Evolutionary conservation across 2,329 filamentous ascomycete species (phyloP).

Genomic region (Colletotrichum karsti): DNA sequence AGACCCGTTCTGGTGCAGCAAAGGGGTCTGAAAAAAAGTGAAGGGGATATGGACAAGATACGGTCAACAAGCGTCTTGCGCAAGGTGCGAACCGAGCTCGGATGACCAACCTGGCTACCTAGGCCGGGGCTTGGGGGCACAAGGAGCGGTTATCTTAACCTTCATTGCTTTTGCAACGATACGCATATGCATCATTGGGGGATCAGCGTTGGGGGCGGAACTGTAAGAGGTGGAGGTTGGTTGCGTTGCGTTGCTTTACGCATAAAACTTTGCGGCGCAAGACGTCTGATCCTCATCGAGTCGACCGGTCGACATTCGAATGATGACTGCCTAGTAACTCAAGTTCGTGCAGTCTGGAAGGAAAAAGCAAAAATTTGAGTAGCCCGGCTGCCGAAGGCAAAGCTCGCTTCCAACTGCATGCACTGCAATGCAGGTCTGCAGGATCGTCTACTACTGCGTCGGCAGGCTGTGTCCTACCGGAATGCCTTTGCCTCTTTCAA

Average conservation of each 20-base stretch:
- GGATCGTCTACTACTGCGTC: not conserved
- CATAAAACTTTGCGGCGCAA: not conserved
- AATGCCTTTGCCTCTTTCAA: constrained; percentile 2
- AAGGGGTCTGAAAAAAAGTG: not conserved
- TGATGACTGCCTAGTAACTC: not conserved
- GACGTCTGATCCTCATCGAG: not conserved
- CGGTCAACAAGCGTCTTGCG: constrained; percentile 1
- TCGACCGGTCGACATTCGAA: not conserved
- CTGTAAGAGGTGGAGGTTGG: not conserved
- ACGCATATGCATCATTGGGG: constrained; percentile 1
- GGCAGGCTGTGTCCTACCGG: not conserved
- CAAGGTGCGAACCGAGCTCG: constrained; percentile 7
- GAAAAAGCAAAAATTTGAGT: not conserved
- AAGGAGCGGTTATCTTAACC: constrained; percentile 15
- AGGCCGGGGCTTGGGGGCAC: not conserved
- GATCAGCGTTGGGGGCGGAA: not conserved
- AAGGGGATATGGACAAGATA: not conserved
- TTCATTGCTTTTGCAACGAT: constrained; percentile 1
- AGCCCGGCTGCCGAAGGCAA: not conserved
- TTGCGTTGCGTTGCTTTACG: not conserved
- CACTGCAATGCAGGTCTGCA: not conserved
- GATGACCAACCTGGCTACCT: constrained; percentile 1
- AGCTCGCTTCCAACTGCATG: not conserved
- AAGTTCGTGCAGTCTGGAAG: constrained; percentile 3
- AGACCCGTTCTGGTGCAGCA: not conserved